Evolutionary conservation across 306 rosid species (phyloP).

Genomic region (Ammopiptanthus mongolicus): DNA sequence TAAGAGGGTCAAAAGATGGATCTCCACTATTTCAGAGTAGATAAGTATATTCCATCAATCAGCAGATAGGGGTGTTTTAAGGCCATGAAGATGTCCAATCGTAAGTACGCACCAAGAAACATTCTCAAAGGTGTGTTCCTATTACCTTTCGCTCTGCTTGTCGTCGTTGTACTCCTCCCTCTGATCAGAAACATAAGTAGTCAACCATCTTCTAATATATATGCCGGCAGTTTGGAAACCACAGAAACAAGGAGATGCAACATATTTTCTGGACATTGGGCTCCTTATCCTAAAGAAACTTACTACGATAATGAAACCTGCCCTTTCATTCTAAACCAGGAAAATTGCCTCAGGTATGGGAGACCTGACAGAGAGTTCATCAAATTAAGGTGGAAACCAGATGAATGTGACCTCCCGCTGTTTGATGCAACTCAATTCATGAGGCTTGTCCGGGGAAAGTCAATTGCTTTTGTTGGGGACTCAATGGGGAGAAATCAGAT

Average conservation of each 20-base stretch:
- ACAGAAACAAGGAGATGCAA: conserved; percentile 31
- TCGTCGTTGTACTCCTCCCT: conserved; percentile 28
- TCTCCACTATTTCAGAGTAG: neutral
- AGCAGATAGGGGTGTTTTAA: neutral
- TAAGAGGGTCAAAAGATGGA: neutral
- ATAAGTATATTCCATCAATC: neutral
- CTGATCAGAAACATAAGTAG: conserved; percentile 4
- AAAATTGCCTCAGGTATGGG: conserved; percentile 60
- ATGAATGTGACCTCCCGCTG: conserved; percentile 58
- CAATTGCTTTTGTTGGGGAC: conserved; percentile 79
- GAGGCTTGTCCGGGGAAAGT: conserved; percentile 52
- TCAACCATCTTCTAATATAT: conserved; percentile 14
- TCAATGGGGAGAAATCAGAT: conserved; percentile 69
- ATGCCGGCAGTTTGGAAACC: neutral
- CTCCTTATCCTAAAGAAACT: conserved; percentile 35
- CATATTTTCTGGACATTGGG: conserved; percentile 64
- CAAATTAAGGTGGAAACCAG: conserved; percentile 71
- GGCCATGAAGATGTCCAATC: neutral
- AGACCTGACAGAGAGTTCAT: conserved; percentile 54
- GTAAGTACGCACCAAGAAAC: conserved; percentile 20
- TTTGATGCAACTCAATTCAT: conserved; percentile 61
- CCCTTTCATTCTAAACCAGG: conserved; percentile 44
- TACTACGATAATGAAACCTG: conserved; percentile 56
- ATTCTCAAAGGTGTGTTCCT: conserved; percentile 18
- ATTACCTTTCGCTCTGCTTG: conserved; percentile 11